These are phyloP conservation scores for Cyclotella distinguenda DNA, from an alignment of 108 stramenopile species.

Conservation along the genomic window DNA sequence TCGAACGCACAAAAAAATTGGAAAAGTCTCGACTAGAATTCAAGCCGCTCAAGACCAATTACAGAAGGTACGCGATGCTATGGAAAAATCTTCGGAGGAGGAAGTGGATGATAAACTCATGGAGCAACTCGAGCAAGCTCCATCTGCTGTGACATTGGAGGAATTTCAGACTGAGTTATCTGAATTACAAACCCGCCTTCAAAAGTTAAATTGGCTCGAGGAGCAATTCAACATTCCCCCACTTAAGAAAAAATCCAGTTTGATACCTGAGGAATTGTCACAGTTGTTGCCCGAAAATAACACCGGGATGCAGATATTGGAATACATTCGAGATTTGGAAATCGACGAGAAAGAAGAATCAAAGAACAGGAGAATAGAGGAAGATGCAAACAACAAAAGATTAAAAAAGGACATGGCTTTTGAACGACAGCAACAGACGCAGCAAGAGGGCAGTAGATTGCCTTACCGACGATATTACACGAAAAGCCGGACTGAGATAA, in stretches of 20 bases:
- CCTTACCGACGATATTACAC: slow-evolving; percentile 80
- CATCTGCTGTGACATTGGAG: slow-evolving; percentile 30
- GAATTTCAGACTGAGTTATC: slow-evolving; percentile 33
- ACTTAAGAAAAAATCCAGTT: slow-evolving; percentile 26
- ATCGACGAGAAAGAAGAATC: slow-evolving; percentile 54
- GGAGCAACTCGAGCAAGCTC: slow-evolving; percentile 69
- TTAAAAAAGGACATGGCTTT: slow-evolving; percentile 23
- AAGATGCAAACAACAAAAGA: slow-evolving; percentile 22
- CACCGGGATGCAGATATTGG: slow-evolving; percentile 45
- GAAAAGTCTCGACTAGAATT: slow-evolving; percentile 63
- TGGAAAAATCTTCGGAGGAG: slow-evolving; percentile 22
- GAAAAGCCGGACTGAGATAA: slow-evolving; percentile 66
- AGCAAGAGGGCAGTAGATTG: slow-evolving; percentile 40
- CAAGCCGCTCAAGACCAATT: slow-evolving; percentile 57
- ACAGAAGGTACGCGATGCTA: slow-evolving; percentile 40
- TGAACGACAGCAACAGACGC: slow-evolving; percentile 6
- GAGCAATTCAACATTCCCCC: slow-evolving; percentile 31
- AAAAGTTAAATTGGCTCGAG: slow-evolving; percentile 67
- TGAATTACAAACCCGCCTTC: slow-evolving; percentile 56
- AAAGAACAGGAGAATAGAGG: slow-evolving; percentile 60
- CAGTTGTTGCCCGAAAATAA: slow-evolving; percentile 40
- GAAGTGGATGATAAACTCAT: slow-evolving; percentile 45
- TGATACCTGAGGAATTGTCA: slow-evolving; percentile 22
- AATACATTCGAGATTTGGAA: slow-evolving; percentile 59
- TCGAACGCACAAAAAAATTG: slow-evolving; percentile 82